phyloP scores from a whole-genome alignment of 2,329 filamentous ascomycete species.

The Knoxdaviesia capensis region DNA sequence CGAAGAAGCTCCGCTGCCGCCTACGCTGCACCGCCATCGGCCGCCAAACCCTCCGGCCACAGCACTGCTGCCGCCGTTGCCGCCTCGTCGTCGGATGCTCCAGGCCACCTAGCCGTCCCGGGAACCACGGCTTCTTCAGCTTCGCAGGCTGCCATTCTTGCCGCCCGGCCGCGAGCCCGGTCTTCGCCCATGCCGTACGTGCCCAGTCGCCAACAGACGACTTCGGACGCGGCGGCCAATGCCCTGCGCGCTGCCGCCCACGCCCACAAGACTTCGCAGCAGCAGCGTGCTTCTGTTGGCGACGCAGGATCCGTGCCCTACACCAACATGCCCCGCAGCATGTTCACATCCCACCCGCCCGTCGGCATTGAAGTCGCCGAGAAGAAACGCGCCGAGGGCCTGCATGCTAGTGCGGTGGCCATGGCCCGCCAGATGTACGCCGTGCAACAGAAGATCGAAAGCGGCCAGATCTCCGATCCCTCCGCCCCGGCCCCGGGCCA shows the following conservation, averaged over 20 bases:
- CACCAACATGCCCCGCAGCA: conserved; percentile 47
- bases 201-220: too few relatives aligned
- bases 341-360: conserved; percentile 61
- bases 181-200: too few relatives aligned
- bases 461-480: background rate
- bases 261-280: conserved; percentile 32
- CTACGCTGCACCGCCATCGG: too few relatives aligned
- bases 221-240: conserved; percentile 43
- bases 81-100: too few relatives aligned
- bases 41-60: too few relatives aligned
- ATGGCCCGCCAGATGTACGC: conserved; percentile 82
- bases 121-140: too few relatives aligned
- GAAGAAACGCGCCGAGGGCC: conserved; percentile 45
- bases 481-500: conserved; percentile 12
- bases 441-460: conserved; percentile 39
- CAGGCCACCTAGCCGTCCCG: too few relatives aligned
- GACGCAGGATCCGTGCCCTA: conserved; percentile 47
- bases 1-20: conserved; percentile 1
- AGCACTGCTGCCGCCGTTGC: too few relatives aligned
- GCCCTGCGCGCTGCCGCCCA: conserved; percentile 54
- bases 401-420: conserved; percentile 66
- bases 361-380: conserved; percentile 57
- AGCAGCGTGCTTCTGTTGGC: conserved; percentile 20
- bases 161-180: conserved; percentile 1
- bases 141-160: too few relatives aligned